phyloP scores from a whole-genome alignment of 495 filamentous ascomycete genomes.

The Penicillium tannophilum region DNA sequence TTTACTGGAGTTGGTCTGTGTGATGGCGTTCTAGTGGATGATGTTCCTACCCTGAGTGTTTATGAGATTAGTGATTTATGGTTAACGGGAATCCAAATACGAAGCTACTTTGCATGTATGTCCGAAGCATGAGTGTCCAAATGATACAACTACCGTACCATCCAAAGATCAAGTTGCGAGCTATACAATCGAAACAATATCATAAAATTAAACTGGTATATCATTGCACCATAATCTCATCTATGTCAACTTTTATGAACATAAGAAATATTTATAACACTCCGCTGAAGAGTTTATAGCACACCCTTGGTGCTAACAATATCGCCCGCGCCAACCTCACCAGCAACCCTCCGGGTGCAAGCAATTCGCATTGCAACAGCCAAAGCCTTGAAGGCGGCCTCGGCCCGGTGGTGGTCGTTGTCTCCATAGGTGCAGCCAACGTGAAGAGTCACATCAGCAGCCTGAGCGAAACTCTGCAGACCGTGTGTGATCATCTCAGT shows the following conservation, averaged over 20 bases:
- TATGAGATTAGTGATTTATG: background rate
- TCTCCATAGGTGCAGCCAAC: slow-evolving; percentile 84
- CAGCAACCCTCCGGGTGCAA: slow-evolving; percentile 66
- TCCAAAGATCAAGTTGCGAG: no score
- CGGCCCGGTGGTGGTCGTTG: slow-evolving; percentile 95
- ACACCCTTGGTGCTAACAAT: slow-evolving; percentile 95
- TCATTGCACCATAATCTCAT: slow-evolving; percentile 12
- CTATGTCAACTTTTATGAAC: background rate
- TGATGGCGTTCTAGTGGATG: background rate
- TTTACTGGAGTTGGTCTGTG: no score
- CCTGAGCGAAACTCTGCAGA: slow-evolving; percentile 88
- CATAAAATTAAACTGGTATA: slow-evolving; percentile 1
- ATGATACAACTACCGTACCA: no score
- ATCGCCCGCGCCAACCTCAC: slow-evolving; percentile 82
- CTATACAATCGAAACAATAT: no score
- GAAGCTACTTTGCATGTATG: background rate
- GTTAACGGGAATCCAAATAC: background rate
- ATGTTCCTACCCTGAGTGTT: background rate
- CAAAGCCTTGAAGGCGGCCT: slow-evolving; percentile 96
- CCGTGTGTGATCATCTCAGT: slow-evolving; percentile 98
- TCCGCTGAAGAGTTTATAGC: slow-evolving; percentile 37
- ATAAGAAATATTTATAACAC: slow-evolving; percentile 1
- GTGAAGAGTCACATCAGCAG: slow-evolving; percentile 87
- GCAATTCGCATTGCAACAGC: slow-evolving; percentile 81
- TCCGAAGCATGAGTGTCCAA: no score